phyloP scores from a whole-genome alignment of 2,329 filamentous ascomycete species.

The Calonectria montana region DNA sequence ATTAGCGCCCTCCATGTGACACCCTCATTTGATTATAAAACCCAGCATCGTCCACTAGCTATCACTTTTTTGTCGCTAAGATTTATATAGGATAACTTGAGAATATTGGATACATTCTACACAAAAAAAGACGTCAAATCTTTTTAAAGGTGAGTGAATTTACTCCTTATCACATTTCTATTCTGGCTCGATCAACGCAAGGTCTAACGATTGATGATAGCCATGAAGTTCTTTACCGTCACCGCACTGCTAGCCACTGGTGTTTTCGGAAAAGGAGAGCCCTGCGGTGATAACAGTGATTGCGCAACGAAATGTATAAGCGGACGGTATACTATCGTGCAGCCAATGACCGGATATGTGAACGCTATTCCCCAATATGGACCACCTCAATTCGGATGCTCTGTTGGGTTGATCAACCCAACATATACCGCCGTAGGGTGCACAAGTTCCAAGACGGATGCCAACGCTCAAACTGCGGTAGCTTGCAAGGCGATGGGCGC shows the following conservation, averaged over 20 bases:
- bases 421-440: background rate
- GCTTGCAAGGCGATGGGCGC: background rate
- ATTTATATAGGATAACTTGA: too few species aligned
- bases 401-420: background rate
- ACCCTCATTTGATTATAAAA: too few species aligned
- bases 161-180: too few species aligned
- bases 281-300: background rate
- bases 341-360: background rate
- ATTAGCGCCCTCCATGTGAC: too few species aligned
- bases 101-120: too few species aligned
- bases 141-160: too few species aligned
- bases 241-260: background rate
- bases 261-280: background rate
- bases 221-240: background rate
- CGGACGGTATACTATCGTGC: background rate
- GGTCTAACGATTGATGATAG: background rate
- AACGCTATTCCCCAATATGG: background rate
- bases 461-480: background rate
- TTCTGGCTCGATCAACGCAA: too few species aligned
- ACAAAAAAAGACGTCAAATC: too few species aligned
- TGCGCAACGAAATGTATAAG: background rate
- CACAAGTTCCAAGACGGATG: background rate
- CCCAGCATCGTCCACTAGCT: too few species aligned
- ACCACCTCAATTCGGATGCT: background rate
- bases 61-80: too few species aligned